phyloP scores from a whole-genome alignment of 768 basidiomycete species.

The Auricularia auricula-judae region DNA sequence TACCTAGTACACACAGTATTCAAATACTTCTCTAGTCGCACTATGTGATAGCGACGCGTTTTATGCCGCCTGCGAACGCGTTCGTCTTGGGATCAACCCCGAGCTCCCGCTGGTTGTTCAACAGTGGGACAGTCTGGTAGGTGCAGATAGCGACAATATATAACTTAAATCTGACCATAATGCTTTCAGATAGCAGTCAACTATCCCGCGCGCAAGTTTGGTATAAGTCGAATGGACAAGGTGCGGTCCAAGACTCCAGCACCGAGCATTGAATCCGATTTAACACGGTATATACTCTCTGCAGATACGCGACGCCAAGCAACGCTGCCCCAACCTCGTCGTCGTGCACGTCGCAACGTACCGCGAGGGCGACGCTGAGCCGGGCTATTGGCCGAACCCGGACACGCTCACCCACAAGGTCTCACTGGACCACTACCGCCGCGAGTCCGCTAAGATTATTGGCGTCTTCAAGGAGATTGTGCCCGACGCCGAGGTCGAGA shows the following conservation, averaged over 20 bases:
- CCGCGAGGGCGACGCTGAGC: constrained; percentile 68
- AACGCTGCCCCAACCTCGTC: constrained; percentile 72
- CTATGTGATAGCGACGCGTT: constrained; percentile 90
- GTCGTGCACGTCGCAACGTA: constrained; percentile 94
- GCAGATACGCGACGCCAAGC: constrained; percentile 57
- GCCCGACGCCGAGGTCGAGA: constrained; percentile 79
- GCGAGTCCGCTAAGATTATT: constrained; percentile 83
- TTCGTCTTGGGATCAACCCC: constrained; percentile 54
- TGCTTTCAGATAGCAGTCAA: constrained; percentile 70
- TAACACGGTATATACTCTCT: too few species aligned
- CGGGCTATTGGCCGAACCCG: constrained; percentile 86
- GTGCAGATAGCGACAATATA: too few species aligned
- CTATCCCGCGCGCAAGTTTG: constrained; percentile 86
- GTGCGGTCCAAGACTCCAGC: constrained; percentile 16
- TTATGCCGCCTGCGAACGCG: constrained; percentile 76
- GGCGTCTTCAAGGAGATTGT: constrained; percentile 70
- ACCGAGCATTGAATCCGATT: too few species aligned
- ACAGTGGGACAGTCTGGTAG: constrained; percentile 65
- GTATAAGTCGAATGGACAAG: constrained; percentile 86
- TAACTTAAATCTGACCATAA: too few species aligned
- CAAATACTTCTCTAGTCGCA: constrained; percentile 34
- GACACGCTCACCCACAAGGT: constrained; percentile 93
- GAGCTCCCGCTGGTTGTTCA: constrained; percentile 66
- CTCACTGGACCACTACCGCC: constrained; percentile 84
- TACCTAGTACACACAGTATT: not conserved